Percentiles rank a stretch among this genome's conserved stretches.
These are phyloP conservation scores for Funneliformis geosporum DNA, from an alignment of 192 early-diverging fungal species.

Conservation along the genomic window DNA sequence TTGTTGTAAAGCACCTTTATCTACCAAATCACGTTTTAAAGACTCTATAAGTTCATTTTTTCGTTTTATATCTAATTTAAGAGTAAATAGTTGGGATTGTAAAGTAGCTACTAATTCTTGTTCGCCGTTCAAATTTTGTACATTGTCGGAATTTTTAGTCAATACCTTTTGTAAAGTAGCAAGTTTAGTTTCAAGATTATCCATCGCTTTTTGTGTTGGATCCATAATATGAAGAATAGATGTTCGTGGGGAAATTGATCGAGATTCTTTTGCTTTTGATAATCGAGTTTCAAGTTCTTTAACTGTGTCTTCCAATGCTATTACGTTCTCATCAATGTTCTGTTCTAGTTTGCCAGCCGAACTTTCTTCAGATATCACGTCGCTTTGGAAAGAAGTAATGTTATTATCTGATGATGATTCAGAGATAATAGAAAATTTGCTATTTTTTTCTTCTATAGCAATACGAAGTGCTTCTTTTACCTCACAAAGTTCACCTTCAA, in stretches of 20 bases:
- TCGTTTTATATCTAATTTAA: slow-evolving; percentile 23
- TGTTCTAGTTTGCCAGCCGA: slow-evolving; percentile 21
- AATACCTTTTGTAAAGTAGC: slow-evolving; percentile 12
- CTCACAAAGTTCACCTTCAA: slow-evolving; percentile 19
- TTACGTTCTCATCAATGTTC: slow-evolving; percentile 14
- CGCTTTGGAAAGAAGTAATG: not conserved
- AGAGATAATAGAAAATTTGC: not conserved
- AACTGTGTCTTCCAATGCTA: slow-evolving; percentile 3
- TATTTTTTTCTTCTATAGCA: slow-evolving; percentile 1
- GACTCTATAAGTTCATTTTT: slow-evolving; percentile 31
- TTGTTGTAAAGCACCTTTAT: slow-evolving; percentile 19
- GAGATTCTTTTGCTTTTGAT: slow-evolving; percentile 17
- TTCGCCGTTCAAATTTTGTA: not conserved
- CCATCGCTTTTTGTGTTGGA: slow-evolving; percentile 2
- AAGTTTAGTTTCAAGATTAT: slow-evolving; percentile 19
- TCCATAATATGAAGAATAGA: slow-evolving; percentile 3
- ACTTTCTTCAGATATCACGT: slow-evolving; percentile 35
- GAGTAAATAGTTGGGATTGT: not conserved
- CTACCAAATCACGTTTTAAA: slow-evolving; percentile 19
- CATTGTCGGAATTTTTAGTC: not conserved
- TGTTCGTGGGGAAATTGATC: not conserved
- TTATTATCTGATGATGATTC: not conserved
- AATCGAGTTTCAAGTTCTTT: slow-evolving; percentile 28
- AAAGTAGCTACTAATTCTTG: not conserved
- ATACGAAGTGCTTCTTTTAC: slow-evolving; percentile 15